Evolutionary conservation across 2,329 filamentous ascomycete genomes (phyloP).

Genomic region (Trichoderma breve): DNA sequence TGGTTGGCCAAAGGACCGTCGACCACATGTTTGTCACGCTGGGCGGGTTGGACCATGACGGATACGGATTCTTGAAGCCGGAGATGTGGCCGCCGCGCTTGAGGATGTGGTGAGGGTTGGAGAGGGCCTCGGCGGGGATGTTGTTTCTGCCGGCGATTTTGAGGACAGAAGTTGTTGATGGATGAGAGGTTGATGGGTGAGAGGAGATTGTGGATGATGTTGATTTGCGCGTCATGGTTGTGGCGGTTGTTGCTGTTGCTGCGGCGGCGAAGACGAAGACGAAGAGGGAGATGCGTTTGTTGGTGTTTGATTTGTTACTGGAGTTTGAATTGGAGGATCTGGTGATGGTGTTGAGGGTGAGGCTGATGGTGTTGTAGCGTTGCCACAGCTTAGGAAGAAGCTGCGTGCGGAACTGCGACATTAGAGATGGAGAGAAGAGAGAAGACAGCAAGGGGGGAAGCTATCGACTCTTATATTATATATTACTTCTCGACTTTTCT

Average conservation of each 20-base stretch:
- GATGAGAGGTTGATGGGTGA: slow-evolving; percentile 17
- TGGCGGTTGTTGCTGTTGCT: slow-evolving; percentile 13
- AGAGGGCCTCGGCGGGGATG: slow-evolving; percentile 42
- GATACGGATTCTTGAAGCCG: slow-evolving; percentile 52
- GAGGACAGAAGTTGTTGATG: slow-evolving; percentile 32
- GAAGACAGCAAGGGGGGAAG: neutral
- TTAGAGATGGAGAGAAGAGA: slow-evolving; percentile 13
- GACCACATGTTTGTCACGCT: slow-evolving; percentile 28
- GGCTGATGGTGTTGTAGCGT: neutral
- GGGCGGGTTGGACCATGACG: slow-evolving; percentile 39
- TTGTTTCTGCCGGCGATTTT: slow-evolving; percentile 36
- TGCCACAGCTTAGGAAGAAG: slow-evolving; percentile 9
- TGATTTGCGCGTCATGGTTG: slow-evolving; percentile 18
- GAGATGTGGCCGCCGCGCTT: slow-evolving; percentile 37
- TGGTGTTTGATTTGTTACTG: neutral
- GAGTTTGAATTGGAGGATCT: neutral
- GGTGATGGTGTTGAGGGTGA: neutral
- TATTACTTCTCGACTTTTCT: neutral
- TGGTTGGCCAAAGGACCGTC: slow-evolving; percentile 40
- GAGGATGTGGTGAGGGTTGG: slow-evolving; percentile 49
- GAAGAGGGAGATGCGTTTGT: neutral
- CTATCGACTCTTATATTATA: neutral
- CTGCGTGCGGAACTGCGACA: slow-evolving; percentile 27
- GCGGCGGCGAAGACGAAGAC: neutral
- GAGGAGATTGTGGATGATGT: slow-evolving; percentile 22